Evolutionary conservation across 106 monocot genomes (phyloP), one percentile per base, ranked within the genome.

Genomic region (Dioscorea dumetorum): DNA sequence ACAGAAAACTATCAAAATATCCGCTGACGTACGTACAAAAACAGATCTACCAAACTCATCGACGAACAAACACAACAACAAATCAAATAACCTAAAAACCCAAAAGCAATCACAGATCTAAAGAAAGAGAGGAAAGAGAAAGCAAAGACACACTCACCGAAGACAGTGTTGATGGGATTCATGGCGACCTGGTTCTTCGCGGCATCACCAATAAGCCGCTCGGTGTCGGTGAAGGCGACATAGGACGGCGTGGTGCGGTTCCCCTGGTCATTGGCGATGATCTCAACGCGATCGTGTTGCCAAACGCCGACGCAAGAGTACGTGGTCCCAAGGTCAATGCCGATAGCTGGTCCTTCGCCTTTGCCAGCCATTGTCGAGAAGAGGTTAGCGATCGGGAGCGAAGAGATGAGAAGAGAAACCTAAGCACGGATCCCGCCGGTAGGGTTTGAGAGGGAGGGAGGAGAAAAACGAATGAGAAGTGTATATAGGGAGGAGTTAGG

Each of bases 101-200:
- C 5, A 41, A 41, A 10, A 41, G 41, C 41, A 8, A 41, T 41
- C 1, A 41, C 5, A 10, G 41, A 41, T 41, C 41, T 41, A 10
- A 41, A 41, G 3, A 41, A 41, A 41, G 41, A 41, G 9, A 57
- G n/a, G n/a, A n/a, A n/a, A n/a, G 4, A 20, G 22, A 14, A 18
- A 28, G 48, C 31, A 57, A 14, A 24, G 14, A 34, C 0, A 28
- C 20, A 58, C 79, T 56, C 58, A 84, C 84, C 84, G 67, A 86
- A 86, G 61, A 87, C 82, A 50, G 86, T 87, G 82, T 87, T 87
- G 73, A 33, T 67, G 53, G 86, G 86, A 70, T 87, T 87, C 86
- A 83, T 87, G 70, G 82, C 82, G 73, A 87, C 82, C 82, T 87
- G 86, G 74, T 87, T 87, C 82, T 82, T 87, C 67, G 86, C 85